Evolutionary conservation across 2,329 filamentous ascomycete genomes (phyloP).

Genomic region (Ampelomyces quisqualis): DNA sequence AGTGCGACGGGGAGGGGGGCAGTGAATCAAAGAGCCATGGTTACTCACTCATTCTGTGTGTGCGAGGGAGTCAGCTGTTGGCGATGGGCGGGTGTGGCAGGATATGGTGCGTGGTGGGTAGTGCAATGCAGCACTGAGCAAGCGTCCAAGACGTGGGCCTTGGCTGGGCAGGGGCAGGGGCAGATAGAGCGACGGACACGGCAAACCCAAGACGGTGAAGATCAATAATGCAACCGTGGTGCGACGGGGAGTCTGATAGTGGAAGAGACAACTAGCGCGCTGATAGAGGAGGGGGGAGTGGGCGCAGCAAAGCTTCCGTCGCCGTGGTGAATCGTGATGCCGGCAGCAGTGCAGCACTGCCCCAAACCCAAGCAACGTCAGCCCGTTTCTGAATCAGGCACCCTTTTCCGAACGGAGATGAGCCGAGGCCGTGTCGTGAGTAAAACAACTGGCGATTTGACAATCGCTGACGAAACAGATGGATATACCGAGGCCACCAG

Average conservation of each 20-base stretch:
- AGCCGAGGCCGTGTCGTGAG: too few relatives aligned
- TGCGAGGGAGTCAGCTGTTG: too few relatives aligned
- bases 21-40: conserved; percentile 1
- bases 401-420: too few relatives aligned
- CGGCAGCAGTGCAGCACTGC: neutral
- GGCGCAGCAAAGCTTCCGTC: neutral
- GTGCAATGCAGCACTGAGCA: too few relatives aligned
- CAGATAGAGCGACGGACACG: neutral
- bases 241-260: neutral
- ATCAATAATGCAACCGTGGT: neutral
- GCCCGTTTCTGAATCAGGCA: too few relatives aligned
- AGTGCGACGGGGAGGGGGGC: neutral
- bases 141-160: too few relatives aligned
- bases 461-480: too few relatives aligned
- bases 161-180: too few relatives aligned
- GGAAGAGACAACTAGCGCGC: neutral
- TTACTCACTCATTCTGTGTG: conserved; percentile 5
- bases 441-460: too few relatives aligned
- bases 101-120: too few relatives aligned
- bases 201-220: neutral
- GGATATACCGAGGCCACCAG: too few relatives aligned
- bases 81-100: neutral
- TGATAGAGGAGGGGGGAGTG: neutral
- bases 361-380: neutral
- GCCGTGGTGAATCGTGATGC: neutral